A percentile compares a stretch with the other conserved stretches of the same genome.
phyloP scores from a whole-genome alignment of 441 rosid species.

The Brassica balearica region DNA sequence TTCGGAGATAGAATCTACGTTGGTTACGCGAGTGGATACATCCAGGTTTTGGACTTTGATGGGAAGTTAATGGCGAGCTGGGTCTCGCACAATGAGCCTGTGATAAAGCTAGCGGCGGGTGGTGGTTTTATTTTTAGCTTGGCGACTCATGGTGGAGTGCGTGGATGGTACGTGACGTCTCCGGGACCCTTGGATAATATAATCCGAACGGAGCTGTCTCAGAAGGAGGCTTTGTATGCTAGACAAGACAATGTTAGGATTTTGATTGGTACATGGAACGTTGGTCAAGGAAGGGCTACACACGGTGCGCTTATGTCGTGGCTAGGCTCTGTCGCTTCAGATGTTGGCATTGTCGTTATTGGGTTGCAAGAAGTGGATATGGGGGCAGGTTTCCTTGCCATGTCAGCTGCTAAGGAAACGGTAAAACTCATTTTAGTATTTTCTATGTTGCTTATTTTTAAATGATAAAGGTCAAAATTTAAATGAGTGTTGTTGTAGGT shows the following conservation, averaged over 20 bases:
- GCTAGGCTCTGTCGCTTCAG: constrained; percentile 82
- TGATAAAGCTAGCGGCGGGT: constrained; percentile 81
- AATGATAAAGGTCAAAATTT: background rate
- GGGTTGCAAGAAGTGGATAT: constrained; percentile 98
- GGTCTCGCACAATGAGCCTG: constrained; percentile 89
- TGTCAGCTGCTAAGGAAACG: constrained; percentile 99
- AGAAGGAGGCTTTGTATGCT: constrained; percentile 61
- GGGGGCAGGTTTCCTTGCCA: constrained; percentile 99
- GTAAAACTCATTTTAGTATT: constrained; percentile 47
- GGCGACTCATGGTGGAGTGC: constrained; percentile 96
- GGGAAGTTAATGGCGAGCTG: constrained; percentile 86
- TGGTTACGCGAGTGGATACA: constrained; percentile 85
- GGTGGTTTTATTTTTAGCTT: constrained; percentile 74
- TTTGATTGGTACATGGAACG: constrained; percentile 94
- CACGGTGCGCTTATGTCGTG: constrained; percentile 82
- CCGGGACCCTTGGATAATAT: constrained; percentile 89
- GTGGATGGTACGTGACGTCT: constrained; percentile 89
- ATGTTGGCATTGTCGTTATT: constrained; percentile 88
- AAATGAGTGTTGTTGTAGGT: constrained; percentile 60
- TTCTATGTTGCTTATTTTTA: background rate
- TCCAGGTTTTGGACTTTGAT: constrained; percentile 84
- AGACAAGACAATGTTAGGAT: constrained; percentile 66
- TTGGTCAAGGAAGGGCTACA: constrained; percentile 95
- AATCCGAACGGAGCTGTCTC: constrained; percentile 69
- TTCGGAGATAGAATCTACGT: constrained; percentile 74